Base-by-base conservation (phyloP, 2,329 filamentous ascomycete species). In the Pseudogymnoascus sp. region DNA sequence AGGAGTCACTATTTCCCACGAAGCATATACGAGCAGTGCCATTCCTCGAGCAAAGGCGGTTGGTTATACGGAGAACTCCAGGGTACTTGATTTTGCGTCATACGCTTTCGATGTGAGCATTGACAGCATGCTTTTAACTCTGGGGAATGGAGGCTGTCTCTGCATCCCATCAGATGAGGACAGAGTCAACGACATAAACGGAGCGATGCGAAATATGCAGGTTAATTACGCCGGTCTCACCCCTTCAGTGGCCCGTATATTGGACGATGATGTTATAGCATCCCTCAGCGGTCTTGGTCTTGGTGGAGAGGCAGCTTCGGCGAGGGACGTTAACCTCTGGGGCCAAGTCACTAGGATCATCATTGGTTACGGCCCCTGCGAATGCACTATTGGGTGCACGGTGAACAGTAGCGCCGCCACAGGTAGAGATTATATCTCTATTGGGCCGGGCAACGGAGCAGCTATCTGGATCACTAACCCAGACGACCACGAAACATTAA, bases 31-130 rank as follows among this genome's bases (percentile, higher is more conserved):
- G 31, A 61, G 41, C 17, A 58, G 36, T 33, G 60, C 59, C 11
- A 29, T 58, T 62, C 58, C 61, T 62, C 57, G 24, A 65, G 65
- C 35, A 58, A 61, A 59, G 21, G 60, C 58, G 1, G 59, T 62
- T 13, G 62, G 60, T 1, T 44, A 57, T 33, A 60, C 21, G 15
- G 17, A 35, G 35, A 44, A 21, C 15, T 66, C 63, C 4, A 58
- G 67, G 2, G 64, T 68, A 5, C 64, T 67, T n/a, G 62, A 70
- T 60, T 72, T 69, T 62, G 65, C 66, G 21, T 65, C 71, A 1
- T 74, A 76, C 60, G 73, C 74, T 9, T 77, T 77, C 50, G 76
- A 77, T 66, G 74, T 71, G 44, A 72, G 72, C 21, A 67, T 75
- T 0, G 68, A 69, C 33, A 73, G 73, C 58, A 74, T 73, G 65